Conservation (phyloP, 345 rosid species). For the Nephelium lappaceum region DNA sequence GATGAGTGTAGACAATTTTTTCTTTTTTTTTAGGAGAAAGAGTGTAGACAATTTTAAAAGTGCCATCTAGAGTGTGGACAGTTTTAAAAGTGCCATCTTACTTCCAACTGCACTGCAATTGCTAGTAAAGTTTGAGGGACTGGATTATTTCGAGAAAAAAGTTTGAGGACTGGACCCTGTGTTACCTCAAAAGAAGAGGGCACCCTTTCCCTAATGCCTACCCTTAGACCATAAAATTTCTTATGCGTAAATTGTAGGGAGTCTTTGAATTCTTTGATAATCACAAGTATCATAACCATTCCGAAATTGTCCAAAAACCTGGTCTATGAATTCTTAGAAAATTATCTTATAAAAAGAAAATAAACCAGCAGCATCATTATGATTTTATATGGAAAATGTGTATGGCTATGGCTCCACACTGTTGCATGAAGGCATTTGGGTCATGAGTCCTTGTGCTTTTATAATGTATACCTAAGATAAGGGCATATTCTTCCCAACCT, state of each 20-base stretch:
- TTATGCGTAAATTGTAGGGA: no score
- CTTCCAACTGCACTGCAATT: not conserved
- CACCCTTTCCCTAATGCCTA: not conserved
- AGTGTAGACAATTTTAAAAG: not conserved
- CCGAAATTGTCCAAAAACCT: no score
- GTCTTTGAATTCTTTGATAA: no score
- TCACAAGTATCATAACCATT: no score
- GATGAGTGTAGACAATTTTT: not conserved
- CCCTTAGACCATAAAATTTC: not conserved
- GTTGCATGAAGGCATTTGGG: not conserved
- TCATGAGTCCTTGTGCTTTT: no score
- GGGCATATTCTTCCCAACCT: not conserved
- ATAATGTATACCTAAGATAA: no score
- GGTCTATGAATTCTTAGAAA: no score
- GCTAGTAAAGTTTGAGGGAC: not conserved
- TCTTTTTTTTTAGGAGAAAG: no score
- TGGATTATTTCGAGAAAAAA: not conserved
- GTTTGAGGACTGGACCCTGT: not conserved
- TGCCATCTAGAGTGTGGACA: not conserved
- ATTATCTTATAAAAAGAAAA: no score
- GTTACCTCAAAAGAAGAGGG: slow-evolving; percentile 17
- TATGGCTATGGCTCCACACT: no score
- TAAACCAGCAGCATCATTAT: no score
- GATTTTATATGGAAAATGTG: not conserved
- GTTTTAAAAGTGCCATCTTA: not conserved